Evolutionary conservation across 1,284 basidiomycete species (phyloP).

Genomic region (Ustilago xerochloae): DNA sequence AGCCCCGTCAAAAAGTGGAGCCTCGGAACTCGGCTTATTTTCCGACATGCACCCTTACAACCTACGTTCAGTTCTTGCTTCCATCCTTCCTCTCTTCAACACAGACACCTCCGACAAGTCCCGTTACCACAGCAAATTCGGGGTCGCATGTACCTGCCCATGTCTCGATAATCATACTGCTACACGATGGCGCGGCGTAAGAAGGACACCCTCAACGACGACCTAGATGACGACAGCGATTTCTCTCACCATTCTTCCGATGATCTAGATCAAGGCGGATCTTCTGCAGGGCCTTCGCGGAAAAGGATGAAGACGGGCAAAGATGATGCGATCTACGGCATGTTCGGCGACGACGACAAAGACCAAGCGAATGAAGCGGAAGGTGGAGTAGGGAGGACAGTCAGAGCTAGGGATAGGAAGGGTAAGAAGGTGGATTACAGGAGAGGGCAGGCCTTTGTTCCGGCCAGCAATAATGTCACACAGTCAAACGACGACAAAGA

Average conservation of each 20-base stretch:
- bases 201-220: constrained; percentile 32
- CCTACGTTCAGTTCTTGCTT: constrained; percentile 2
- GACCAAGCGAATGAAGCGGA: constrained; percentile 73
- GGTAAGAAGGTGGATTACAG: constrained; percentile 34
- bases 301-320: constrained; percentile 36
- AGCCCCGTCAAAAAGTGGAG: constrained; percentile 14
- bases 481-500: background rate
- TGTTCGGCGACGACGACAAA: constrained; percentile 81
- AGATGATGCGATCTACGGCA: constrained; percentile 75
- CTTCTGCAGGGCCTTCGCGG: constrained; percentile 8
- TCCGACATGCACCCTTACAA: background rate
- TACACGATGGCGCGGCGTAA: constrained; percentile 62
- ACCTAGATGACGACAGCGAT: constrained; percentile 68
- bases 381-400: constrained; percentile 17
- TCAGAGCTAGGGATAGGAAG: constrained; percentile 15
- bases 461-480: constrained; percentile 5
- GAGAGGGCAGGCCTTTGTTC: constrained; percentile 38
- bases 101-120: background rate
- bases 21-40: background rate
- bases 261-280: background rate
- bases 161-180: too few species aligned
- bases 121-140: background rate
- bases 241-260: constrained; percentile 69
- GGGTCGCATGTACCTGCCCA: too few species aligned
- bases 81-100: background rate